Evolutionary conservation across 2,329 filamentous ascomycete species (phyloP).

Genomic region (Aphanocladium album): DNA sequence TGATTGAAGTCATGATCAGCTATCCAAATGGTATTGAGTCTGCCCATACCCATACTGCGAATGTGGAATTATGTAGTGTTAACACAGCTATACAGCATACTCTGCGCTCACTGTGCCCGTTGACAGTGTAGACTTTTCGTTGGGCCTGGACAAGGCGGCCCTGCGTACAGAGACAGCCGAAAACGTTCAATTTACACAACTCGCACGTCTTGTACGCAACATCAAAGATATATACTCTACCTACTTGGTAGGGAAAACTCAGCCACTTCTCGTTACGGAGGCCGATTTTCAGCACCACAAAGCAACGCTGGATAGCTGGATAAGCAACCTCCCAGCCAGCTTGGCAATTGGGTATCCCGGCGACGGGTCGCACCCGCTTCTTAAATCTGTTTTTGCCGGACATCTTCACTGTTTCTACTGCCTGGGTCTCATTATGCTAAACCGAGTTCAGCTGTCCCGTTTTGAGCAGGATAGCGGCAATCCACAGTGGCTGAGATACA

Average conservation of each 20-base stretch:
- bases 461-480: neutral
- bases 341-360: neutral
- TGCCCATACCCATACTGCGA: neutral
- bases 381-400: neutral
- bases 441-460: neutral
- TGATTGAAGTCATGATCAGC: conserved; percentile 7
- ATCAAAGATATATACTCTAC: conserved; percentile 1
- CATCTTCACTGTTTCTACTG: conserved; percentile 2
- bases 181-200: neutral
- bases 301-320: neutral
- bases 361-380: neutral
- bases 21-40: neutral
- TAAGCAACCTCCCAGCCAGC: neutral
- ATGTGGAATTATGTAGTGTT: neutral
- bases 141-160: neutral
- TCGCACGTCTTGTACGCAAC: neutral
- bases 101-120: neutral
- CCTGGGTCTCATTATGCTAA: neutral
- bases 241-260: neutral
- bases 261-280: neutral
- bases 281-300: neutral
- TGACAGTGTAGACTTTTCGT: neutral
- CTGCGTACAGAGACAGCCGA: neutral
- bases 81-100: neutral
- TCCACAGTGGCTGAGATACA: neutral